Base-by-base conservation (phyloP, 768 basidiomycete genomes). In the Lentinula raphanica region DNA sequence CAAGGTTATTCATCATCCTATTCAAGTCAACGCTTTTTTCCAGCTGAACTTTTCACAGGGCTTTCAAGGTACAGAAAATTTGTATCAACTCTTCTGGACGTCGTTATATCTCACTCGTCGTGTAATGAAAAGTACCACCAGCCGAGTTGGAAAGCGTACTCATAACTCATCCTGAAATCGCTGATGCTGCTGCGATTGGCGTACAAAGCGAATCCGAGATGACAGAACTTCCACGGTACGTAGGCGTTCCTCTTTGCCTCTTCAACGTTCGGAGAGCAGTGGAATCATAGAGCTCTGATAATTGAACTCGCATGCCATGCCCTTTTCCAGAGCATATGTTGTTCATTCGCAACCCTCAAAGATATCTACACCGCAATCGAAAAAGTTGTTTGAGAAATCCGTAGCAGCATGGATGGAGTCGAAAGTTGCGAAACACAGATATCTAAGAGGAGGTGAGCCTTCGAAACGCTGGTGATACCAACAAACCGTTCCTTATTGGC, bases 111-210 rank as follows among this genome's bases (percentile, higher is more conserved):
- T n/a, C n/a, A n/a, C n/a, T n/a, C n/a, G n/a, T n/a, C n/a, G n/a
- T n/a, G n/a, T n/a, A n/a, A n/a, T n/a, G n/a, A n/a, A n/a, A n/a
- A 59, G 92, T 94, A 17, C 84, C 93, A 6, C 92, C 92, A 0
- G 92, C 93, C 1, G 92, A 94, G 63, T 79, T 95, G 3, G 93
- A 95, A 65, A 81, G 83, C 28, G 73, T 92, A 0, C 79, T 94
- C 0, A 71, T 94, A 15, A 81, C 82, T 5, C 88, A 94, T 64
- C 85, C 87, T 1, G 82, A 87, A 0, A 76, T 96, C 17, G 86
- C 83, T 2, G 94, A 97, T 64, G 80, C 79, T 1, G 92, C 86
- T 9, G 93, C 96, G 19, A 87, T 94, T 57, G 91, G 92, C 1
- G 72, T 94, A 1, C 76, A 85, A 3, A 80, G 77, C 60, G 76